Conservation (phyloP, 164 flowering plant species). For the Echeveria elegans region DNA sequence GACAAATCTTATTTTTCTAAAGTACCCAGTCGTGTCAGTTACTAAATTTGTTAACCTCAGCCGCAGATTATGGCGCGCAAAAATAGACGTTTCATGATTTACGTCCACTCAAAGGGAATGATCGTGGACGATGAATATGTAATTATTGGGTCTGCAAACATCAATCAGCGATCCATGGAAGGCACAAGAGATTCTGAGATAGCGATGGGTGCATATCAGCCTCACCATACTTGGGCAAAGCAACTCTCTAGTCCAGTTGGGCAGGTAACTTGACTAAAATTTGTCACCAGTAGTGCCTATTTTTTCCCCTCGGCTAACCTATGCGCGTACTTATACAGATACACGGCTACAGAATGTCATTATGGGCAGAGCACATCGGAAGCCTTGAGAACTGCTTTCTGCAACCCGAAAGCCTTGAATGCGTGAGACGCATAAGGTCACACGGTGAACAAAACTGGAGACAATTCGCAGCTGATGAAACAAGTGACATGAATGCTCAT, state of each 20-base stretch:
- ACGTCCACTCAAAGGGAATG: neutral
- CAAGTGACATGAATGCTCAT: neutral
- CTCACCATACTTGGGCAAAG: neutral
- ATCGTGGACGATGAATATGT: neutral
- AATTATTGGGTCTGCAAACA: neutral
- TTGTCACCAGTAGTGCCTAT: neutral
- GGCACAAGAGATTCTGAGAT: neutral
- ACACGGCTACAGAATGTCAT: neutral
- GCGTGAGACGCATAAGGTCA: neutral
- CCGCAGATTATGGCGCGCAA: neutral
- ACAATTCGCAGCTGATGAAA: neutral
- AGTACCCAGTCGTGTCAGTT: neutral
- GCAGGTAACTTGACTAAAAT: neutral
- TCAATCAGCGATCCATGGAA: slow-evolving; percentile 6
- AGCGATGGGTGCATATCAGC: neutral
- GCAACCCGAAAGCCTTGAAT: neutral
- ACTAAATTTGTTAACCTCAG: neutral
- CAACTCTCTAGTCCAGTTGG: neutral
- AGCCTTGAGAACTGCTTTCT: neutral
- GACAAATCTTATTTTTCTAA: neutral
- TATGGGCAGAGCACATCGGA: neutral
- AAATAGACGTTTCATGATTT: neutral
- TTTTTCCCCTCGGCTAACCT: neutral
- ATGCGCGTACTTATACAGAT: neutral
- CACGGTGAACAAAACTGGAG: neutral